Evolutionary conservation across 345 rosid genomes (phyloP), one percentile per base, ranked within the genome.

Genomic region (Citrus maxima): DNA sequence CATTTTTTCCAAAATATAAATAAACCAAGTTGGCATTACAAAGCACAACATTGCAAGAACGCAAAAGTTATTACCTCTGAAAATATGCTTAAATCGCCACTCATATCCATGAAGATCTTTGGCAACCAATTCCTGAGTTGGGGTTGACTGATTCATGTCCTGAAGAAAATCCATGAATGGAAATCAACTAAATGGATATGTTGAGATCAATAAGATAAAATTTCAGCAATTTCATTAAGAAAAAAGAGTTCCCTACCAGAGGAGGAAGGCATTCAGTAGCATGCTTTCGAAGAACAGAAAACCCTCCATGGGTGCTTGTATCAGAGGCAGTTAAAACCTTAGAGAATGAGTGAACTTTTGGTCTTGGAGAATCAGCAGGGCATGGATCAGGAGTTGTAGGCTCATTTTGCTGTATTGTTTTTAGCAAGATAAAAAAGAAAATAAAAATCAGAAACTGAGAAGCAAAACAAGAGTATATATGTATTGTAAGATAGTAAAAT

Each of bases 281-380:
- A 65, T 95, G 98, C 75, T 89, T 93, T 79, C 97, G 85, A 19
- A 95, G 88, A 80, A 95, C 96, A 76, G 98, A 95, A 84, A 95
- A 93, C 10, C 99, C 99, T 24, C 99, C 99, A 60, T 95, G 98
- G 58, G 99, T 95, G 88, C 99, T 95, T 24, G 99, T 95, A 81
- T 95, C 99, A 22, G 99, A 93, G 6, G 99, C 99, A 4, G 99
- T 95, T 74, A 95, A 83, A 78, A 92, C 95, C 86, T 95, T 95
- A 87, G 91, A 85, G 83, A 95, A 95, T 10, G 95, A 89, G 82
- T 89, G 90, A 79, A 93, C 85, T 13, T 86, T 80, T 40, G 84
- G 89, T 76, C 82, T 88, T 72, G 82, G 84, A 1, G 76, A 75
- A 75, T 92, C 92, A 0, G 88, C 80, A 61, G 80, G 77, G 69